Evolutionary conservation across 176 grass and related monocot genomes (phyloP).

Genomic region (Thalia dealbata): DNA sequence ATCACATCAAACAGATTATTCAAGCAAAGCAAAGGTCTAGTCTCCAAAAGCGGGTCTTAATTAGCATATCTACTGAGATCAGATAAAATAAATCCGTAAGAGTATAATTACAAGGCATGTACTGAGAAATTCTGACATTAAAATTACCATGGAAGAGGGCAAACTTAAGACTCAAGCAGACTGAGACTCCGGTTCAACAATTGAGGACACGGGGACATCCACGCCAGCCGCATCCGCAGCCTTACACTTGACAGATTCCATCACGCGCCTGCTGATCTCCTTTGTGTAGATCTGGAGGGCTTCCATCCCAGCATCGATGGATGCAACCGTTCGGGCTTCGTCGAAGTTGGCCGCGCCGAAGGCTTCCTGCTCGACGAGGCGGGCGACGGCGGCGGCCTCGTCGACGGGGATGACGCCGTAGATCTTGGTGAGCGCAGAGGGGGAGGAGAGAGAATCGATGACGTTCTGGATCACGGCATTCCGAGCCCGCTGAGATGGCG

Average conservation of each 20-base stretch:
- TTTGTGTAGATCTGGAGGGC: slow-evolving; percentile 8
- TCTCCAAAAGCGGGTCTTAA: too few species aligned
- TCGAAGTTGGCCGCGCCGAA: slow-evolving; percentile 27
- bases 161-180: neutral
- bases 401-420: slow-evolving; percentile 49
- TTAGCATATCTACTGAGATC: too few species aligned
- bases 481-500: slow-evolving; percentile 80
- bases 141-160: neutral
- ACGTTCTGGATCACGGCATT: slow-evolving; percentile 75
- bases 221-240: neutral
- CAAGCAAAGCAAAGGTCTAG: neutral
- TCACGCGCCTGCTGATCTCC: slow-evolving; percentile 8
- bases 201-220: neutral
- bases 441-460: slow-evolving; percentile 49
- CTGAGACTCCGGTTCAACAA: neutral
- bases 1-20: neutral
- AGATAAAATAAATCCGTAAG: too few species aligned
- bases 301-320: neutral
- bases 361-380: slow-evolving; percentile 57
- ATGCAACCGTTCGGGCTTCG: slow-evolving; percentile 13
- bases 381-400: slow-evolving; percentile 44
- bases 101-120: too few species aligned
- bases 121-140: too few species aligned
- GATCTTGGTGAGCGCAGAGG: slow-evolving; percentile 64
- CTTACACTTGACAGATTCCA: slow-evolving; percentile 2